Conservation (phyloP, 2,329 filamentous ascomycete genomes). For the Diaporthe ampelina region DNA sequence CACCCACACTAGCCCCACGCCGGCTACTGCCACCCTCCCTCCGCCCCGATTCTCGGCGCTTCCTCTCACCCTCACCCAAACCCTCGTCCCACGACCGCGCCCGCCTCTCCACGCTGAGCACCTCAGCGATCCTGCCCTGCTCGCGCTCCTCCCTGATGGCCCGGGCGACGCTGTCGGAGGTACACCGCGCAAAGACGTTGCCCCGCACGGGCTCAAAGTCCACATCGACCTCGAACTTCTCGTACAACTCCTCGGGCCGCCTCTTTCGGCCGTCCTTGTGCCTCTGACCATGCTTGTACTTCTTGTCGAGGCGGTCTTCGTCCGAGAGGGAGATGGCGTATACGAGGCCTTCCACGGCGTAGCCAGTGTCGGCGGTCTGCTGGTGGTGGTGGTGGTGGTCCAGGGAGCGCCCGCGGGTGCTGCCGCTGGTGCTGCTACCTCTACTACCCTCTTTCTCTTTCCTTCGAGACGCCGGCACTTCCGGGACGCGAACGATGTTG, state of each 20-base stretch:
- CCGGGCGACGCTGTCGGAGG: conserved; percentile 2
- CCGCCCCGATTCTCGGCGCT: neutral
- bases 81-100: conserved; percentile 2
- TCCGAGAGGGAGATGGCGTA: neutral
- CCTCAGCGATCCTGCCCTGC: neutral
- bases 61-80: too few species aligned
- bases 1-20: neutral
- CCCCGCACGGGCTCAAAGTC: conserved; percentile 17
- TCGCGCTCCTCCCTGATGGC: conserved; percentile 9
- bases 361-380: neutral
- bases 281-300: too few species aligned
- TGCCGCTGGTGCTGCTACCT: neutral
- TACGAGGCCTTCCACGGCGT: neutral
- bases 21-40: too few species aligned
- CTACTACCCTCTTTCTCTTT: neutral
- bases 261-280: too few species aligned
- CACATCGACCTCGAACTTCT: neutral
- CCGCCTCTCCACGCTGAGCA: neutral
- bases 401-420: neutral
- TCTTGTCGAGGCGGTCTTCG: neutral
- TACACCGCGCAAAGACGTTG: conserved; percentile 16
- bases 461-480: neutral
- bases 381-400: too few species aligned
- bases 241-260: neutral
- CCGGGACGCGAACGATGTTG: neutral